Evolutionary conservation across 345 rosid species (phyloP), one percentile per base, ranked within the genome.

Genomic region (Tarenaya hassleriana): DNA sequence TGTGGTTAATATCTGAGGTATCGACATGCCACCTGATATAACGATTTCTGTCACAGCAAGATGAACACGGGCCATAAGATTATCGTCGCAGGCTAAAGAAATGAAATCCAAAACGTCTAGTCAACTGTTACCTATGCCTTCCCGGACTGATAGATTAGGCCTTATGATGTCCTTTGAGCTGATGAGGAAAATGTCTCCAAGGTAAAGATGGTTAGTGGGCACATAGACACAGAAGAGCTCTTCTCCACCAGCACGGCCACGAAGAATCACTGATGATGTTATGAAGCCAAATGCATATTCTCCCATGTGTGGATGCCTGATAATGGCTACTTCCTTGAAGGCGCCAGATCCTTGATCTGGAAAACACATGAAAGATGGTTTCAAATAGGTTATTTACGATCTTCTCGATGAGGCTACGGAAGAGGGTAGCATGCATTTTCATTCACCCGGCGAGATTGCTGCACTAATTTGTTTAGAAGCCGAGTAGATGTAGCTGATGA

Each of bases 401-500:
- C n/a, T n/a, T n/a, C n/a, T n/a, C n/a, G n/a, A n/a, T n/a, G n/a
- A n/a, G n/a, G n/a, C n/a, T n/a, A 41, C 6, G 17, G 44, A 12
- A 3, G 44, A n/a, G 14, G 1, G 44, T 14, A n/a, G 19, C 16
- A 8, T n/a, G 1, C 13, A 42, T 8, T 42, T 14, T 14, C 13
- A 42, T 33, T 32, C 17, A 82, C 86, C 90, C 14, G 90, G 80
- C 14, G 90, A 82, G 67, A 86, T 82, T 12, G 95, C 90, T 35
- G 84, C 75, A 43, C 84, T 85, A 4, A 82, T 82, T 76, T 82
- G 85, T 52, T 86, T 82, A 9, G 90, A 86, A 66, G 95, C 88
- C 0, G 82, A 72, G 68, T 82, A 86, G 27, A 80, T 86, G 32
- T 86, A 78, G 42, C 95, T 73, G 9, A 82, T 52, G 0, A 82